Conservation (phyloP, 441 rosid species). For the Gossypium davidsonii region DNA sequence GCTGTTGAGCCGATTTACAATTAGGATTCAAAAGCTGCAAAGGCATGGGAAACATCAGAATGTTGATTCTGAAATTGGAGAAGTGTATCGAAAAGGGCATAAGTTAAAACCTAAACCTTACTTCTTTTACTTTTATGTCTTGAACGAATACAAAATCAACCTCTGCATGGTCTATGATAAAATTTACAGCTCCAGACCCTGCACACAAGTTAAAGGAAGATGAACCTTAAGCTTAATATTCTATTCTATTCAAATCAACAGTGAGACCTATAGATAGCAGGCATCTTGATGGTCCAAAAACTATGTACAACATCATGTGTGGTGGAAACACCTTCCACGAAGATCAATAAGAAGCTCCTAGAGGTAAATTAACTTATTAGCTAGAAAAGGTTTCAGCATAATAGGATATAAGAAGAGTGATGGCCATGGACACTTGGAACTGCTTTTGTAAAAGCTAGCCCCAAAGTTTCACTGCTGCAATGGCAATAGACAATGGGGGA, state of each 20-base stretch:
- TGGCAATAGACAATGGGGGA: neutral
- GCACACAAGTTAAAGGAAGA: slow-evolving; percentile 21
- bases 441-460: neutral
- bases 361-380: neutral
- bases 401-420: neutral
- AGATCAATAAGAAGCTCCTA: neutral
- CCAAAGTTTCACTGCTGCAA: neutral
- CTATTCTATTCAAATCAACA: neutral
- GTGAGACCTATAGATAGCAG: neutral
- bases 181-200: slow-evolving; percentile 84
- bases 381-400: neutral
- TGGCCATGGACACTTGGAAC: neutral
- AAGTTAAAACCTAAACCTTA: slow-evolving; percentile 23
- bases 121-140: slow-evolving; percentile 69
- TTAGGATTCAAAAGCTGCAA: slow-evolving; percentile 57
- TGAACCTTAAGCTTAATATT: slow-evolving; percentile 6
- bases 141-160: slow-evolving; percentile 73
- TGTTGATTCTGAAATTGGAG: neutral
- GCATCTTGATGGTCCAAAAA: neutral
- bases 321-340: neutral
- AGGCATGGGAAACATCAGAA: slow-evolving; percentile 10
- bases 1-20: slow-evolving; percentile 44
- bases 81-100: neutral
- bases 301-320: neutral
- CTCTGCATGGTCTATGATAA: slow-evolving; percentile 78